Conservation (phyloP, 331 rosid species). For the Dryas integrifolia region DNA sequence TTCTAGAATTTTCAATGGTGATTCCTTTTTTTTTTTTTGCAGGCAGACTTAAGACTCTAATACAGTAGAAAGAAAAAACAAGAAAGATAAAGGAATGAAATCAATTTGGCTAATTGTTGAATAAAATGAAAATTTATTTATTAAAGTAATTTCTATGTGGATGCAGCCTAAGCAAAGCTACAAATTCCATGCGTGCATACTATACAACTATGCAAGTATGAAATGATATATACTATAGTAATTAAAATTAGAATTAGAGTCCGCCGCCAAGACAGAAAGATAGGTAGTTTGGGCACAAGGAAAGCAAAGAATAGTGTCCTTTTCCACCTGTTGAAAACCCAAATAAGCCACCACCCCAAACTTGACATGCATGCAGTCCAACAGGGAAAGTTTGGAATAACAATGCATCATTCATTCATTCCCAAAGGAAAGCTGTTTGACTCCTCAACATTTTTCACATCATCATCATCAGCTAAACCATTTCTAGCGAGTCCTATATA, state of each 20-base stretch:
- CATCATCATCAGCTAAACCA: not conserved
- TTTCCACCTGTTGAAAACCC: constrained; percentile 28
- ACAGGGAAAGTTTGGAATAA: constrained; percentile 62
- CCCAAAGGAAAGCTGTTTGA: constrained; percentile 39
- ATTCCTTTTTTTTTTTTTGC: no score
- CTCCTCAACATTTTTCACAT: not conserved
- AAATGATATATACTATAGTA: no score
- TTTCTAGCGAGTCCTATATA: not conserved
- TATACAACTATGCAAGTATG: no score
- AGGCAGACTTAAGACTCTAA: no score
- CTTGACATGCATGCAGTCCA: constrained; percentile 25
- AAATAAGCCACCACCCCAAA: constrained; percentile 25
- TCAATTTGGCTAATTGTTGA: no score
- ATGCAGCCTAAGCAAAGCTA: no score
- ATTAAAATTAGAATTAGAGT: not conserved
- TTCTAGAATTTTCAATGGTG: no score
- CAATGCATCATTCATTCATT: constrained; percentile 23
- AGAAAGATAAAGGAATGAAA: no score
- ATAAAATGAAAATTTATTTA: no score
- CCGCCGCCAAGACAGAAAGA: constrained; percentile 1
- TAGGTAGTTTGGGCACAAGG: constrained; percentile 25
- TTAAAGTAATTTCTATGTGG: no score
- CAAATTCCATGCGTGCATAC: no score
- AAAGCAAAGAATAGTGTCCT: constrained; percentile 47
- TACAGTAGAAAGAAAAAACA: no score